phyloP scores from a whole-genome alignment of 495 filamentous ascomycete species.

The Penicillium subrubescens region DNA sequence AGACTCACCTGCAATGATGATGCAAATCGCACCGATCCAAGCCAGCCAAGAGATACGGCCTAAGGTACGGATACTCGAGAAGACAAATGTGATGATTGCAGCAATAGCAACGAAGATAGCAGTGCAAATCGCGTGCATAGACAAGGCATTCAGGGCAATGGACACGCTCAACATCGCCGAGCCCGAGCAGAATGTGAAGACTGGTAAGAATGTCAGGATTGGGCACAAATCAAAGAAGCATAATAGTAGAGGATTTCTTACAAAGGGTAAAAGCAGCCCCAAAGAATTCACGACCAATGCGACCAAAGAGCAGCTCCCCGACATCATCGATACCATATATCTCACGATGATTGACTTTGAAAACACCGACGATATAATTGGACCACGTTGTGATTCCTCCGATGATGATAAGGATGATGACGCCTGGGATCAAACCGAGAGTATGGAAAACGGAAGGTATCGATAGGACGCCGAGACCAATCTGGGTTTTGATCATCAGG shows the following conservation, averaged over 20 bases:
- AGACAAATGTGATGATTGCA: slow-evolving; percentile 33
- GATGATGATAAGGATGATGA: slow-evolving; percentile 54
- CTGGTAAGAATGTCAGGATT: slow-evolving; percentile 56
- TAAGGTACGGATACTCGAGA: slow-evolving; percentile 42
- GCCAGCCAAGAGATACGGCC: slow-evolving; percentile 38
- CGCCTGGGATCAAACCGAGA: slow-evolving; percentile 57
- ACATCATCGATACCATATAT: slow-evolving; percentile 71
- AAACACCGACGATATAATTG: slow-evolving; percentile 69
- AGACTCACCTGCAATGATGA: slow-evolving; percentile 38
- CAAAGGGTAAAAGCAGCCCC: slow-evolving; percentile 54
- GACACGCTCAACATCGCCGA: slow-evolving; percentile 66
- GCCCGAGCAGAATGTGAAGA: slow-evolving; percentile 40
- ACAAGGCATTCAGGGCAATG: slow-evolving; percentile 70
- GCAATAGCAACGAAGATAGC: slow-evolving; percentile 45
- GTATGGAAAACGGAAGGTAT: slow-evolving; percentile 62
- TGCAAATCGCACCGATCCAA: slow-evolving; percentile 39
- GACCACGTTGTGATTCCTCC: slow-evolving; percentile 71
- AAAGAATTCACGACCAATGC: slow-evolving; percentile 60
- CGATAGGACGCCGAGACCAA: slow-evolving; percentile 64
- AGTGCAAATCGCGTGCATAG: slow-evolving; percentile 64
- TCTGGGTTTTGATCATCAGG: slow-evolving; percentile 48
- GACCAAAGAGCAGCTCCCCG: slow-evolving; percentile 63
- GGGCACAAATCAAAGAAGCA: background rate
- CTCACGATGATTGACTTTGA: slow-evolving; percentile 66
- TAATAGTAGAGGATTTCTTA: slow-evolving; percentile 24